Base-by-base conservation (phyloP, 2,329 filamentous ascomycete genomes). In the Bimuria novae-zelandiae region DNA sequence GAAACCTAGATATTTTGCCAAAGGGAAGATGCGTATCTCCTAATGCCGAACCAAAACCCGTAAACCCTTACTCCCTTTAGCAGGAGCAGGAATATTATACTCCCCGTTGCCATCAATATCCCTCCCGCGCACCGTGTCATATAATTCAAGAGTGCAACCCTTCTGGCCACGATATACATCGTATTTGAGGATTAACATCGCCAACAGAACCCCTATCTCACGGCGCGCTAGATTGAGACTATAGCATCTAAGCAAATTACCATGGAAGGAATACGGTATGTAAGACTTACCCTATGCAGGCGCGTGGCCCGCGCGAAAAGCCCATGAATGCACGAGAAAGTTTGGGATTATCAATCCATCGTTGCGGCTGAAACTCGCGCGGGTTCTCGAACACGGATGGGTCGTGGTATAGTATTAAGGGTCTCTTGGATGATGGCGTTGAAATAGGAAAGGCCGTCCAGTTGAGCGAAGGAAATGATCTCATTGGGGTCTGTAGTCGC, bases 1-100 rank as follows among this genome's bases (percentile, higher is more conserved):
- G n/a, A n/a, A n/a, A n/a, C n/a, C n/a, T n/a, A n/a, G n/a, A n/a
- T n/a, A n/a, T n/a, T n/a, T n/a, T n/a, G n/a, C n/a, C n/a, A n/a
- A n/a, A n/a, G n/a, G n/a, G n/a, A n/a, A n/a, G n/a, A n/a, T n/a
- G n/a, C n/a, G n/a, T n/a, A n/a, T n/a, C 60, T 63, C 2, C 51
- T 56, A 10, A 62, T 63, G 17, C 14, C 17, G 17, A 17, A 37
- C 35, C 19, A 14, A 16, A 19, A 37, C n/a, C 35, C 19, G 17
- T 16, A 41, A 10, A 45, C 41, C 29, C 41, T 37, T 36, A 16
- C 47, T 47, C 16, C 39, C 36, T 37, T 36, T 23, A 6, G 46
- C 35, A 2, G 46, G 35, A 17, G 10, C 3, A 7, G 46, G 35
- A 17, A 42, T 22, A n/a, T 42, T 49, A 23, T 32, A 49, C 5